Percentiles rank a stretch among this genome's conserved stretches.
These are phyloP conservation scores for Dacryopinax primogenitus DNA, from an alignment of 768 basidiomycete species.

Conservation along the genomic window DNA sequence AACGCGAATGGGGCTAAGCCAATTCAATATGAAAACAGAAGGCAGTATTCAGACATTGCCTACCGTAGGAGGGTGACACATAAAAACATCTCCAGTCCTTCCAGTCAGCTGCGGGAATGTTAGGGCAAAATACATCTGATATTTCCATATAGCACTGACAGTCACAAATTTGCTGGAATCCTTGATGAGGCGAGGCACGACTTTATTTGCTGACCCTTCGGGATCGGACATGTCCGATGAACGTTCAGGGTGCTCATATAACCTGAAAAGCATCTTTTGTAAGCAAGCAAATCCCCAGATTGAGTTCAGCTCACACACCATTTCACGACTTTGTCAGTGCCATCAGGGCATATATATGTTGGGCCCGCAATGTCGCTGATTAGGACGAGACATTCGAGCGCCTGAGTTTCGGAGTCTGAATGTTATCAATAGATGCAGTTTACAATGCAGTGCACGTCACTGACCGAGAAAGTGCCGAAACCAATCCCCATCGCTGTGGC, in stretches of 20 bases:
- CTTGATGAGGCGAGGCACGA: neutral
- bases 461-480: constrained; percentile 1
- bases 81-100: constrained; percentile 46
- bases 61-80: constrained; percentile 47
- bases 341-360: constrained; percentile 48
- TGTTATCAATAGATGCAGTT: neutral
- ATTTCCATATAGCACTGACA: neutral
- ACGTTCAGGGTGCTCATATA: neutral
- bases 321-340: constrained; percentile 27
- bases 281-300: neutral
- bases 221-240: constrained; percentile 3
- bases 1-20: constrained; percentile 42
- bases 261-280: neutral
- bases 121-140: neutral
- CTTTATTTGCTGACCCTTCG: neutral
- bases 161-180: neutral
- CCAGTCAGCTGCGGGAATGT: constrained; percentile 33
- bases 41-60: neutral
- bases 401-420: constrained; percentile 1
- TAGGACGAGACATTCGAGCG: constrained; percentile 21
- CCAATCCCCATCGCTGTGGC: constrained; percentile 34
- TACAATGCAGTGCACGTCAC: neutral
- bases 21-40: neutral
- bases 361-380: constrained; percentile 52
- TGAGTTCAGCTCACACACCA: constrained; percentile 14